Evolutionary conservation across 345 rosid species (phyloP).

Genomic region (Populus euphratica): DNA sequence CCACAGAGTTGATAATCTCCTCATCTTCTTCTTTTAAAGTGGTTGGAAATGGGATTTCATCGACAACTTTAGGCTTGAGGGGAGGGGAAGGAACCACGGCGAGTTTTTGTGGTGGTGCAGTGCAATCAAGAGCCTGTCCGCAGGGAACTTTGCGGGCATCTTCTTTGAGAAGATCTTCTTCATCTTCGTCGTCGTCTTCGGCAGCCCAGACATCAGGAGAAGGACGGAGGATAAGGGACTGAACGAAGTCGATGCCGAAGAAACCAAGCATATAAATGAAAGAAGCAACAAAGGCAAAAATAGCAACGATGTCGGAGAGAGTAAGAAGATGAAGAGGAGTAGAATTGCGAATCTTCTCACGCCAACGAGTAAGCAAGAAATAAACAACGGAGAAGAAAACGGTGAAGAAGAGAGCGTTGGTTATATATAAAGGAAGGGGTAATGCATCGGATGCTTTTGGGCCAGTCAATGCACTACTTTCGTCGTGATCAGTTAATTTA

Average conservation of each 20-base stretch:
- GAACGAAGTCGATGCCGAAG: conserved; percentile 39
- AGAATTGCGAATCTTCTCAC: conserved; percentile 40
- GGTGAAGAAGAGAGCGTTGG: conserved; percentile 29
- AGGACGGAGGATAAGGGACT: conserved; percentile 35
- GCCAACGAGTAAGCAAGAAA: conserved; percentile 41
- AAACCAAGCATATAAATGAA: conserved; percentile 34
- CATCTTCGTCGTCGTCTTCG: conserved; percentile 15
- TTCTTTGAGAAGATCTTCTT: conserved; percentile 6
- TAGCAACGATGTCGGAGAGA: conserved; percentile 28
- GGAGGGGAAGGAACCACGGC: background rate
- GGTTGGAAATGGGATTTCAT: background rate
- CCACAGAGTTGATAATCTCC: conserved; percentile 34
- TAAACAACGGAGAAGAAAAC: conserved; percentile 37
- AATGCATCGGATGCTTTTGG: conserved; percentile 15
- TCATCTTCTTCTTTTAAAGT: conserved; percentile 25
- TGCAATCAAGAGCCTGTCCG: conserved; percentile 25
- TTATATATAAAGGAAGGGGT: conserved; percentile 20
- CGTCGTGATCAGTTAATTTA: conserved; percentile 1
- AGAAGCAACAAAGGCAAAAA: conserved; percentile 27
- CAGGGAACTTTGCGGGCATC: conserved; percentile 17
- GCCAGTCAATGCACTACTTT: background rate
- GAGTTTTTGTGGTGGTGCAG: background rate
- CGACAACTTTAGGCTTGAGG: conserved; percentile 11
- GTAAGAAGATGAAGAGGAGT: conserved; percentile 35
- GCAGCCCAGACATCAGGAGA: conserved; percentile 28